phyloP scores from a whole-genome alignment of 306 rosid genomes.

The Cucumis melo region DNA sequence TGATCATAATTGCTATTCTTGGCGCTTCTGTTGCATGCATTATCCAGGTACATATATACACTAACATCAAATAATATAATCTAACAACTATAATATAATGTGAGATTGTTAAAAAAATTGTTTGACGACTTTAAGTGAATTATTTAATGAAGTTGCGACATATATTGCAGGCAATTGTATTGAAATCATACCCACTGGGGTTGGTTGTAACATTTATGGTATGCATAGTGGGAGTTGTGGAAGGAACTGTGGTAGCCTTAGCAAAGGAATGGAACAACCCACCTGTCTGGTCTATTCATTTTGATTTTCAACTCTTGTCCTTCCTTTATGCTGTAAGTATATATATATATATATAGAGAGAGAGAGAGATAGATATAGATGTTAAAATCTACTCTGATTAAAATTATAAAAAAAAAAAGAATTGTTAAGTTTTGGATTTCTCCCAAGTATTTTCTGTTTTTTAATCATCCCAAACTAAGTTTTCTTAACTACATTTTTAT shows the following conservation, averaged over 20 bases:
- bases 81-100: too few relatives aligned
- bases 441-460: too few relatives aligned
- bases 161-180: constrained; percentile 22
- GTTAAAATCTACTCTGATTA: too few relatives aligned
- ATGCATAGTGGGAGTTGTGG: constrained; percentile 25
- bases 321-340: constrained; percentile 8
- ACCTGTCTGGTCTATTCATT: constrained; percentile 26
- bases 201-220: constrained; percentile 32
- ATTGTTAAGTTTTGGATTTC: too few relatives aligned
- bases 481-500: too few relatives aligned
- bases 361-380: too few relatives aligned
- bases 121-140: too few relatives aligned
- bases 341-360: too few relatives aligned
- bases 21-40: constrained; percentile 27
- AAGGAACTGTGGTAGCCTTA: constrained; percentile 20
- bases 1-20: constrained; percentile 22
- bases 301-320: constrained; percentile 19
- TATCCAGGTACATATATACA: constrained; percentile 19
- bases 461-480: too few relatives aligned
- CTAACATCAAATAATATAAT: neutral
- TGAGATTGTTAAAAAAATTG: too few relatives aligned
- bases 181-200: constrained; percentile 31
- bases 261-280: constrained; percentile 31
- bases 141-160: neutral
- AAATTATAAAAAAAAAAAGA: too few relatives aligned